Base-by-base conservation (phyloP, 768 basidiomycete genomes). In the Tubosaeta brunneosetosa region DNA sequence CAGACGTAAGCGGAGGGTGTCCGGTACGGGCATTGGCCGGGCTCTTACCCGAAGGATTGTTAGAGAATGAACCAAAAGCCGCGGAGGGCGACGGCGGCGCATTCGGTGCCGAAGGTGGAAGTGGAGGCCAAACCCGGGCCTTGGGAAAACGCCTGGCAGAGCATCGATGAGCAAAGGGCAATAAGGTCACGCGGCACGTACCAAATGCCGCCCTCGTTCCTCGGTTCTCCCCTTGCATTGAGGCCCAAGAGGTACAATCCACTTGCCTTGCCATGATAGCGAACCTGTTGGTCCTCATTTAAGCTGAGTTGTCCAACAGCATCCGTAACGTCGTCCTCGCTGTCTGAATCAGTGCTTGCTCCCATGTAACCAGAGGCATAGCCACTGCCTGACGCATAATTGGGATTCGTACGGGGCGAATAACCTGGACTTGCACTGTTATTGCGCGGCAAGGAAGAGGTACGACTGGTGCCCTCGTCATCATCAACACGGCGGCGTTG, bases 41-140 rank as follows among this genome's bases (percentile, higher is more conserved):
- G 27, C 52, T 41, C 45, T 61, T 58, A 17, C 17, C 52, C 11
- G 50, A 17, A 49, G 34, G 17, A 13, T 33, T 44, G 25, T 37
- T 44, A 10, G 55, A 37, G 33, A 38, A 56, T 16, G 52, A 27
- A 14, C 49, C 36, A 6, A 53, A 34, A 12, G 47, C 46, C n/a
- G 48, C 11, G 29, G 62, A 52, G 4, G 60, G 42, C 14, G 60
- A 49, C 6, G 45, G 49, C 31, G 67, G 52, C 55, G 66, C 54
- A 32, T 53, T 50, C 70, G 17, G 74, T 58, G 58, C 47, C 5
- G 51, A 48, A 26, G 63, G 40, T 3, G 69, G 68, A 50, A 79
- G 66, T 3, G 83, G 83, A 0, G 92, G 92, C 92, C 92, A 94
- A 25, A 93, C 87, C n/a, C 91, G 79, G 3, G 91, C 86, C 58